Conservation (phyloP, 768 basidiomycete species). For the Boletellus ananiceps region DNA sequence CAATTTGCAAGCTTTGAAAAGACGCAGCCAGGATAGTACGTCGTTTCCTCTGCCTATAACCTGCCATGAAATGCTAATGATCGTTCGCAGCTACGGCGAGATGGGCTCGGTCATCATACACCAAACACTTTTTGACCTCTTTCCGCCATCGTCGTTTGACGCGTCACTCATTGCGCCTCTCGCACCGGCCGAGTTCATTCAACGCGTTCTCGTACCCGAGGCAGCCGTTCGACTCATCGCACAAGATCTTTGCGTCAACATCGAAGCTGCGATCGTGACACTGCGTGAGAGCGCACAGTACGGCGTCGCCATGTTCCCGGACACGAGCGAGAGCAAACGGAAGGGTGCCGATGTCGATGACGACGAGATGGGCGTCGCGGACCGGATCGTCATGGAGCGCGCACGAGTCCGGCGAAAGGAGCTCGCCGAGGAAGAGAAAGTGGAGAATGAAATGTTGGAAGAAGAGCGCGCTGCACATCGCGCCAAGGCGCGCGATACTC, state of each 20-base stretch:
- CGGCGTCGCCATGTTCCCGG: constrained; percentile 82
- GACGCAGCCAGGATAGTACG: constrained; percentile 88
- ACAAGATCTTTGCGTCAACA: constrained; percentile 56
- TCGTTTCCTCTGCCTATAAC: constrained; percentile 11
- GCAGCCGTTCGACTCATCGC: constrained; percentile 77
- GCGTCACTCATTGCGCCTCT: constrained; percentile 58
- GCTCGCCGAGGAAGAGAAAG: constrained; percentile 38
- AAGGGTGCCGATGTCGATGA: constrained; percentile 36
- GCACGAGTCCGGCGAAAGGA: constrained; percentile 39
- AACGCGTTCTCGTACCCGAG: constrained; percentile 87
- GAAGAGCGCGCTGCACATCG: constrained; percentile 23
- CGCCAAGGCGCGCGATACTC: constrained; percentile 12
- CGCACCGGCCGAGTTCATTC: constrained; percentile 69
- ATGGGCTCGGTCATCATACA: constrained; percentile 78
- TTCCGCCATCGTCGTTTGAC: constrained; percentile 58
- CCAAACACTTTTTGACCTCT: constrained; percentile 69
- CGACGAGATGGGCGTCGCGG: constrained; percentile 31
- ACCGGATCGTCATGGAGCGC: constrained; percentile 42
- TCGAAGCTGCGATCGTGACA: constrained; percentile 49
- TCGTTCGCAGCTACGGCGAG: constrained; percentile 69
- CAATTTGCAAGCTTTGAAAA: constrained; percentile 80
- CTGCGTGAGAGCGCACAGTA: constrained; percentile 76
- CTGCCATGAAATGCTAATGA: neutral
- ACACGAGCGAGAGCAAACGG: constrained; percentile 28
- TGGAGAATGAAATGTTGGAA: constrained; percentile 28